Evolutionary conservation across 257 asterid genomes (phyloP).

Genomic region (Salvia rosmarinus): DNA sequence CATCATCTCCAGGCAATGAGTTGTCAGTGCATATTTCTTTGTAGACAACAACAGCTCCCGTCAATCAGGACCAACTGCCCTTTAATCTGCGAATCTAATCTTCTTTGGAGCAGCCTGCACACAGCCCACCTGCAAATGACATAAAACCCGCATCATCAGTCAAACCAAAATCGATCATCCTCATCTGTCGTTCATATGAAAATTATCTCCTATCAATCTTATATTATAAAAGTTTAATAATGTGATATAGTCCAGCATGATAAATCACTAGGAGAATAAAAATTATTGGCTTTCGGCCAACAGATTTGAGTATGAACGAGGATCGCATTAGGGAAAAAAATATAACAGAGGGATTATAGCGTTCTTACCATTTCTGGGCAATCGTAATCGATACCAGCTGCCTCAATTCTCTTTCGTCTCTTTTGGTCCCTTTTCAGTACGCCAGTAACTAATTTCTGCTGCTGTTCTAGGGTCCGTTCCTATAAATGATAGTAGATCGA

Average conservation of each 20-base stretch:
- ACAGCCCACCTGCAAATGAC: conserved; percentile 59
- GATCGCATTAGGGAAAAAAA: background rate
- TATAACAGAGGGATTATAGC: background rate
- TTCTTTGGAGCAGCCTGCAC: conserved; percentile 71
- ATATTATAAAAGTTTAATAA: background rate
- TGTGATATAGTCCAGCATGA: background rate
- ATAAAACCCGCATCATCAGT: background rate
- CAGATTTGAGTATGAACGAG: too few species aligned
- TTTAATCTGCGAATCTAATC: conserved; percentile 63
- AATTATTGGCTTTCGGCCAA: background rate
- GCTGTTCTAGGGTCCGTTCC: conserved; percentile 74
- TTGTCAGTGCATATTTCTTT: background rate
- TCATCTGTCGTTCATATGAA: background rate
- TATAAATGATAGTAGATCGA: conserved; percentile 33
- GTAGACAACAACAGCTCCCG: background rate
- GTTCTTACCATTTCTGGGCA: conserved; percentile 84
- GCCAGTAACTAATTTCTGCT: conserved; percentile 62
- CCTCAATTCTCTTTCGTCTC: conserved; percentile 77
- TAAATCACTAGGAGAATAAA: background rate
- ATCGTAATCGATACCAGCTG: conserved; percentile 82
- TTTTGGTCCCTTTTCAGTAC: conserved; percentile 64
- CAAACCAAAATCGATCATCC: background rate
- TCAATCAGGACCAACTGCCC: background rate
- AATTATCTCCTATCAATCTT: background rate
- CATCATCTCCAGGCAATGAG: background rate